Base-by-base conservation (phyloP, 1,139 yeast genomes). In the Nakaseomyces nivariensis region DNA sequence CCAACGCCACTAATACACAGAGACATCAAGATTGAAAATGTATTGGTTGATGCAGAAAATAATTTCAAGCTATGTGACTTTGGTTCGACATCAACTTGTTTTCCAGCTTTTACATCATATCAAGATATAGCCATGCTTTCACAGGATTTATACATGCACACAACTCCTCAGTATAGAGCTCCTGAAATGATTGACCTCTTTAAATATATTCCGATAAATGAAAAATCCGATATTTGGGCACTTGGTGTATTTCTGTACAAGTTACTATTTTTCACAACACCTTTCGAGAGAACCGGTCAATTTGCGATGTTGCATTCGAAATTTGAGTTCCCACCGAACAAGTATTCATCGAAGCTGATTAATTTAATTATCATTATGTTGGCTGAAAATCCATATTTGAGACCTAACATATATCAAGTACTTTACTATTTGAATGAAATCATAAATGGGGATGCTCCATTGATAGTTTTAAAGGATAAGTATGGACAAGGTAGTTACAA, bases 221-320 rank as follows among this genome's bases (percentile, higher is more conserved):
- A 92, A 63, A 92, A 92, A 66, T 80, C 90, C 54, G 98, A 92
- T 68, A 82, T 92, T 34, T 92, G 98, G 98, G 98, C 98, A 0
- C 71, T 92, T 52, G 98, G 98, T 11, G 81, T 90, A 31, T 85
- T 94, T 57, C 72, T 92, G 49, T 92, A 90, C 72, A 92, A 94
- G 66, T 72, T 92, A 51, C 86, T 97, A 64, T 92, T 86, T 68
- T 92, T 87, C 67, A 90, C 89, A 1, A 92, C 98, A 0, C 98
- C 98, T 0, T 92, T 92, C 67, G 98, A 92, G 68, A 77, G 78
- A 65, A 81, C 83, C 10, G 87, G 87, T 25, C 85, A 79, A 55
- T 67, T 80, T 56, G 86, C 86, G 3, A 81, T 83, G 48, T 67
- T 82, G 49, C 82, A 78, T 62, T 78, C 85, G 2, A 74, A 77